Evolutionary conservation across 352 stramenopile species (phyloP).

Genomic region (Phytopythium oedochilum): DNA sequence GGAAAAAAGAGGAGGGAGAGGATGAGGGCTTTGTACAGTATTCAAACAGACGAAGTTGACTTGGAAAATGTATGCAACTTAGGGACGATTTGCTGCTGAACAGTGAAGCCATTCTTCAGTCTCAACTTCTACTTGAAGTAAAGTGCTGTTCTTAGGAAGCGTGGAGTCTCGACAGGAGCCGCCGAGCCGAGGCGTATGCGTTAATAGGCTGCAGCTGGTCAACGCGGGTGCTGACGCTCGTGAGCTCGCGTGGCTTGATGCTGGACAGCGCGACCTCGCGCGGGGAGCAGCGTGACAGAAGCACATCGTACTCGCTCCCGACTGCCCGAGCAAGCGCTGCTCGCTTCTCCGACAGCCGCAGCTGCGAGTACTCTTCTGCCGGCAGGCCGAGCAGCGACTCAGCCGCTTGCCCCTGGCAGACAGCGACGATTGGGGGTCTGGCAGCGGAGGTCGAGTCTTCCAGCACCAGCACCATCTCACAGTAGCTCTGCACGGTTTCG

Average conservation of each 20-base stretch:
- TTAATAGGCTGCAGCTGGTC: conserved; percentile 33
- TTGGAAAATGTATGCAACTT: neutral
- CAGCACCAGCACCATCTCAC: conserved; percentile 29
- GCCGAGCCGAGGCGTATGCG: conserved; percentile 17
- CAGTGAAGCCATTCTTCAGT: neutral
- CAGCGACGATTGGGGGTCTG: conserved; percentile 13
- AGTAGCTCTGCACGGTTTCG: conserved; percentile 42
- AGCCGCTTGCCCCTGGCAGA: conserved; percentile 42
- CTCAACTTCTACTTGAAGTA: too few species aligned
- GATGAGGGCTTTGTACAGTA: neutral
- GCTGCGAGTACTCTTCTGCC: conserved; percentile 41
- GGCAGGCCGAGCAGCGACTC: conserved; percentile 33
- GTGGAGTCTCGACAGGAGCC: conserved; percentile 7
- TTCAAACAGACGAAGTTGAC: neutral
- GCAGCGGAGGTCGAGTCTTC: conserved; percentile 27
- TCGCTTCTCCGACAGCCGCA: conserved; percentile 36
- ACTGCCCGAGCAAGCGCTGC: conserved; percentile 18
- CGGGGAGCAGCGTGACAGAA: conserved; percentile 41
- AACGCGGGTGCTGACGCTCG: conserved; percentile 18
- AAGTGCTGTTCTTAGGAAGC: neutral
- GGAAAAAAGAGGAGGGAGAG: neutral
- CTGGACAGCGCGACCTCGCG: conserved; percentile 10
- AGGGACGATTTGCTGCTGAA: too few species aligned
- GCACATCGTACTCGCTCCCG: conserved; percentile 24
- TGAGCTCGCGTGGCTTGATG: neutral